Percentiles rank a stretch among this genome's conserved stretches.
phyloP scores from a whole-genome alignment of 1,139 yeast genomes.

The Saccharomyces hybrid region DNA sequence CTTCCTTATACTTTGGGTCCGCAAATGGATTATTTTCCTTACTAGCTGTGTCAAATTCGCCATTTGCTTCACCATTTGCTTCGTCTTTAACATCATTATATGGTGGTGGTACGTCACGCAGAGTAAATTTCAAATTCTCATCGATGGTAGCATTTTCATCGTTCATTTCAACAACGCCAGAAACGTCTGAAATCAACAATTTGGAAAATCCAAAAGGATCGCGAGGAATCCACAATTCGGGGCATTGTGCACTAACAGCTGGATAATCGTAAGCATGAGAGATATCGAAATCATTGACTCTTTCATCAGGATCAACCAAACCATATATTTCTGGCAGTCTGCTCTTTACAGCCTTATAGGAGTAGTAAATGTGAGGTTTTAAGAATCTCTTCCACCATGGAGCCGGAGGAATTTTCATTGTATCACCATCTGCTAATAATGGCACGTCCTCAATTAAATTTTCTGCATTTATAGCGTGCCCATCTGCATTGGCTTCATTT shows the following conservation, averaged over 20 bases:
- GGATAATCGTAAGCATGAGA: conserved; percentile 68
- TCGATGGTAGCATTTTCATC: conserved; percentile 62
- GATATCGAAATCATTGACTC: conserved; percentile 32
- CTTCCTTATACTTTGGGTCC: conserved; percentile 5
- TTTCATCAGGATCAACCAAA: conserved; percentile 35
- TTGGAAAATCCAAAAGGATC: conserved; percentile 79
- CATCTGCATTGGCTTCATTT: conserved; percentile 5
- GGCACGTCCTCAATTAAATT: conserved; percentile 21
- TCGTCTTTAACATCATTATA: conserved; percentile 46
- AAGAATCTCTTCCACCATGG: conserved; percentile 44
- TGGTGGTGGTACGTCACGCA: not conserved
- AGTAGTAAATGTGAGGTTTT: conserved; percentile 58
- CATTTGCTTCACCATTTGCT: conserved; percentile 48
- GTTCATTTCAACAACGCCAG: conserved; percentile 44
- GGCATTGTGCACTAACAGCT: conserved; percentile 56
- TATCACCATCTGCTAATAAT: conserved; percentile 47
- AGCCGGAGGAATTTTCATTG: conserved; percentile 29
- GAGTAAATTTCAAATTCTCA: not conserved
- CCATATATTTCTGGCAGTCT: conserved; percentile 49
- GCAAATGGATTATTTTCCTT: conserved; percentile 12
- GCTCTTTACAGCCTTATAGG: conserved; percentile 47
- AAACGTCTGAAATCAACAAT: conserved; percentile 45
- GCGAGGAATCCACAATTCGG: conserved; percentile 78
- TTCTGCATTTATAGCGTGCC: not conserved
- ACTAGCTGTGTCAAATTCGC: conserved; percentile 8